Percentiles rank a stretch among this genome's conserved stretches.
Evolutionary conservation across 495 filamentous ascomycete species (phyloP).

Genomic region (Xylaria scruposa): DNA sequence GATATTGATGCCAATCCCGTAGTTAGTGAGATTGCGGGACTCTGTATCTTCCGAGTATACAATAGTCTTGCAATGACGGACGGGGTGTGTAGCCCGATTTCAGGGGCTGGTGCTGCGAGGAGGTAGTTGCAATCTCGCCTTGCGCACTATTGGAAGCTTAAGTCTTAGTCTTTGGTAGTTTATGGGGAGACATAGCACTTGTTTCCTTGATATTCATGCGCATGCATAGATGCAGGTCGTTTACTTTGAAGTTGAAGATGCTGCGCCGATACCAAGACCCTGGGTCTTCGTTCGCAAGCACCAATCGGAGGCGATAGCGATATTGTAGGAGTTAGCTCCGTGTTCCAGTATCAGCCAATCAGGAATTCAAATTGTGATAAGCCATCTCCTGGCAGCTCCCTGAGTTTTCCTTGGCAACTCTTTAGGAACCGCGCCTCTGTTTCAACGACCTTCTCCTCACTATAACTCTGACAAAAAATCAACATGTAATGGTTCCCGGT

Average conservation of each 20-base stretch:
- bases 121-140: not conserved
- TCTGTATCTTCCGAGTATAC: not conserved
- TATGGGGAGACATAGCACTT: not conserved
- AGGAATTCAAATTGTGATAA: not conserved
- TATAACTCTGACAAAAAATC: not conserved
- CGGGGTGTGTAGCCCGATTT: not conserved
- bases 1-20: not conserved
- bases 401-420: constrained; percentile 16
- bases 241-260: constrained; percentile 5
- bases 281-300: not conserved
- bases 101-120: constrained; percentile 2
- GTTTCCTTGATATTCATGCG: not conserved
- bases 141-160: not conserved
- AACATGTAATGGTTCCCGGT: not conserved
- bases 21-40: not conserved
- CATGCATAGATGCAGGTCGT: not conserved
- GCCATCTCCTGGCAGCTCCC: not conserved
- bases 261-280: not conserved
- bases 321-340: not conserved
- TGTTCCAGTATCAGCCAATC: constrained; percentile 1
- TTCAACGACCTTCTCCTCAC: constrained; percentile 12
- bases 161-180: not conserved
- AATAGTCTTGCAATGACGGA: not conserved
- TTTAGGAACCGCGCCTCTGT: not conserved
- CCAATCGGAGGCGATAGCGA: constrained; percentile 19